phyloP scores from a whole-genome alignment of 805 yeast genomes.

The Candida saitoana region DNA sequence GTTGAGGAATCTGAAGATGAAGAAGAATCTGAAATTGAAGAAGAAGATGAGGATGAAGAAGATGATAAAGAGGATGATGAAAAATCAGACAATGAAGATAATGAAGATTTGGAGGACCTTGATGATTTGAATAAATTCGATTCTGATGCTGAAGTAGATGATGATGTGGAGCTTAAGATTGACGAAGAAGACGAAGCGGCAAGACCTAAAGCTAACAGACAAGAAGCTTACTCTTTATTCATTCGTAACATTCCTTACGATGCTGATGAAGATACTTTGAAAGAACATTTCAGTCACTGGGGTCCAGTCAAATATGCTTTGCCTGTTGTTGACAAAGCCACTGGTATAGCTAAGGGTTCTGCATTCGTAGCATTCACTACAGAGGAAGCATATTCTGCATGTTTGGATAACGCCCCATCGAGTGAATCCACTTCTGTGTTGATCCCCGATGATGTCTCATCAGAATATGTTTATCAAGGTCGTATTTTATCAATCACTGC shows the following conservation, averaged over 20 bases:
- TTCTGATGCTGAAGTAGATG: conserved; percentile 30
- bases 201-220: conserved; percentile 49
- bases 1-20: conserved; percentile 39
- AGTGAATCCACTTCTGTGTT: conserved; percentile 59
- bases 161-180: conserved; percentile 22
- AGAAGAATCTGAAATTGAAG: conserved; percentile 35
- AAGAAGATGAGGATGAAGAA: conserved; percentile 37
- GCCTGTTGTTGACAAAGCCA: conserved; percentile 82
- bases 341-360: conserved; percentile 88
- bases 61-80: conserved; percentile 34
- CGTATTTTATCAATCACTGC: conserved; percentile 80
- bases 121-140: conserved; percentile 29
- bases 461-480: conserved; percentile 87
- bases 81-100: conserved; percentile 24
- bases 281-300: conserved; percentile 74
- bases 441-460: conserved; percentile 88
- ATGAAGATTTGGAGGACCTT: conserved; percentile 22
- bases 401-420: conserved; percentile 77
- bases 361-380: conserved; percentile 86
- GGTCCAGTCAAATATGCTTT: conserved; percentile 90
- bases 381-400: conserved; percentile 58
- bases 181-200: conserved; percentile 23
- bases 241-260: conserved; percentile 94
- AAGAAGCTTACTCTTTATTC: conserved; percentile 71
- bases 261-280: conserved; percentile 75